Evolutionary conservation across 371 early-diverging fungal species (phyloP), one percentile per base, ranked within the genome.

Genomic region (Syncephalis plumigaleata): DNA sequence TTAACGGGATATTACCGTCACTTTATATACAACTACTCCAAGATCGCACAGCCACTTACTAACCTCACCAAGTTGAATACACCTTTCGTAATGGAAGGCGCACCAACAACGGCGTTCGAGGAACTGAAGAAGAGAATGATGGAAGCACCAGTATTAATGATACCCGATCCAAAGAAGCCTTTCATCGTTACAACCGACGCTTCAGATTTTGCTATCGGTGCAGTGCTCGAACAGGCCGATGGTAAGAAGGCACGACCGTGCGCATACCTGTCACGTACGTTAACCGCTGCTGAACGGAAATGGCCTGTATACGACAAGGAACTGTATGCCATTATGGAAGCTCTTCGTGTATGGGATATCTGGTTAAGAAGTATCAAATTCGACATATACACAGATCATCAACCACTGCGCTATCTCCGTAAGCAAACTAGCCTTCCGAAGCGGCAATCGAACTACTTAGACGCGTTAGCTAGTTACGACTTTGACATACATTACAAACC

Each of bases 31-130:
- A 46, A 56, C 17, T 63, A 58, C 44, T 45, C 66, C 5, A 36
- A 53, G 7, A 54, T 70, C 5, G 67, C 62, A 2, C 21, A 55
- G 0, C 73, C 74, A 0, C 45, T 71, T 0, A 68, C 63, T 0
- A 48, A 59, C 24, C 50, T 73, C 1, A 55, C 67, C 9, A 51
- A 20, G 20, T 37, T 0, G 61, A 56, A 58, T 52, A 46, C 2
- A 4, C 43, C 0, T 25, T 47, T 2, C 55, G 56, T 13, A 47
- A 60, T 43, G 15, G 9, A 0, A 54, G 4, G 53, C 59, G 2
- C 52, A 50, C 3, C 53, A 47, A 50, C 36, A 47, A 9, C 62
- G 57, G 59, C 60, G 5, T 65, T 61, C 40, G 48, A 65, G 0
- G 17, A 8, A 0, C 3, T 60, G 7, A 64, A 65, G 26, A 0